phyloP scores from a whole-genome alignment of 306 rosid species.

The Cyamopsis tetragonoloba region DNA sequence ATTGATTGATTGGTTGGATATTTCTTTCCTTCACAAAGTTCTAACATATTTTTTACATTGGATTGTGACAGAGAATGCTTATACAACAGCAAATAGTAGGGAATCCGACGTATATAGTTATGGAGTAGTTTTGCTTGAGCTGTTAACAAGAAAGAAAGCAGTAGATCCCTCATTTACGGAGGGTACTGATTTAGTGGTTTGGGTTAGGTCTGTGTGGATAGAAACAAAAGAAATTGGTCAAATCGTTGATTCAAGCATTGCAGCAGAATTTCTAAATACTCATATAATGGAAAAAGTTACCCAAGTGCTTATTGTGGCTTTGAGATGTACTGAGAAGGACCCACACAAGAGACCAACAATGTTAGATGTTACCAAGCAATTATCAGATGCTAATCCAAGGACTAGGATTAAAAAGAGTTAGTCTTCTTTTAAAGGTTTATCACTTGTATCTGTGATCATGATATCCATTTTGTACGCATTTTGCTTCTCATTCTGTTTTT shows the following conservation, averaged over 20 bases:
- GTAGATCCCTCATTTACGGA: constrained; percentile 45
- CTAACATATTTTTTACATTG: neutral
- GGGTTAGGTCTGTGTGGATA: constrained; percentile 55
- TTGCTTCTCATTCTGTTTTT: neutral
- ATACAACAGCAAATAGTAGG: constrained; percentile 34
- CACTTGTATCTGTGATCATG: neutral
- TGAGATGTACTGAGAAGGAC: constrained; percentile 58
- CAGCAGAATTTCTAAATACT: constrained; percentile 40
- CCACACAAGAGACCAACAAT: constrained; percentile 59
- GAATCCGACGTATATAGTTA: constrained; percentile 75
- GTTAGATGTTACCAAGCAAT: constrained; percentile 49
- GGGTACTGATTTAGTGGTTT: constrained; percentile 39
- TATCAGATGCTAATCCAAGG: constrained; percentile 33
- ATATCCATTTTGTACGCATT: neutral
- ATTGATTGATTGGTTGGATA: neutral
- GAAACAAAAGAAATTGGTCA: constrained; percentile 37
- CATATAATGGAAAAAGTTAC: constrained; percentile 38
- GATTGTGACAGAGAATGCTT: constrained; percentile 59
- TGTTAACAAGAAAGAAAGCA: constrained; percentile 67
- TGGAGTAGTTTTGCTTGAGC: constrained; percentile 77
- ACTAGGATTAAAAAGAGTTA: constrained; percentile 17
- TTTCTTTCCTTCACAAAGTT: neutral
- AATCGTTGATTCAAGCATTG: constrained; percentile 55
- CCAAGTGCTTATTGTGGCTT: constrained; percentile 46
- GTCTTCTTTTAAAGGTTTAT: neutral